These are phyloP conservation scores for Leucaena leucocephala DNA, from an alignment of 306 rosid genomes.

Conservation along the genomic window DNA sequence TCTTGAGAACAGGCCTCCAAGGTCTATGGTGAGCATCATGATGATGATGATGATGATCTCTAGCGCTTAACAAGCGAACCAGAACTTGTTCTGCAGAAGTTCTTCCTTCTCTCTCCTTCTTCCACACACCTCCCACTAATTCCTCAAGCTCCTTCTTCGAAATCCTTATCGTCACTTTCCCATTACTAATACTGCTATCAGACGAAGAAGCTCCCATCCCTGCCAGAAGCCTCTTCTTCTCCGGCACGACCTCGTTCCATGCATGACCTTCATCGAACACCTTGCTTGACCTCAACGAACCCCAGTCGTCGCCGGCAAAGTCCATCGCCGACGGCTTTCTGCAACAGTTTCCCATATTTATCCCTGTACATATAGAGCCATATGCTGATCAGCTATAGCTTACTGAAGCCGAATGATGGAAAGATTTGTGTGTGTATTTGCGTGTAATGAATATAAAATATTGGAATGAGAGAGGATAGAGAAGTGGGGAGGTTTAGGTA, in stretches of 20 bases:
- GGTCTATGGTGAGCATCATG: slow-evolving; percentile 15
- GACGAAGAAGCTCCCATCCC: slow-evolving; percentile 25
- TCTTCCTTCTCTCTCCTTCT: slow-evolving; percentile 10
- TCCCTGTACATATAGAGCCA: too few relatives aligned
- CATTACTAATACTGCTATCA: slow-evolving; percentile 37
- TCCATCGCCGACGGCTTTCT: slow-evolving; percentile 33
- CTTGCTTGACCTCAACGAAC: slow-evolving; percentile 42
- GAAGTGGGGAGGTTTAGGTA: slow-evolving; percentile 38
- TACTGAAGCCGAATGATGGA: background rate
- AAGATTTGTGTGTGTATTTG: too few relatives aligned
- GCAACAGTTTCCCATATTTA: slow-evolving; percentile 69
- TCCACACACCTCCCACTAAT: slow-evolving; percentile 39
- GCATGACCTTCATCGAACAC: slow-evolving; percentile 41
- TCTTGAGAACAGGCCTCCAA: background rate
- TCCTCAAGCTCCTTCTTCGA: slow-evolving; percentile 61
- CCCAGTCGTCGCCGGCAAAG: slow-evolving; percentile 70
- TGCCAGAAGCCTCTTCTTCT: slow-evolving; percentile 44
- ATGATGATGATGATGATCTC: slow-evolving; percentile 36
- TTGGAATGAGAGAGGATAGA: slow-evolving; percentile 40
- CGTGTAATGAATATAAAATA: too few relatives aligned
- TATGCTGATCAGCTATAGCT: background rate
- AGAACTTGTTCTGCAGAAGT: slow-evolving; percentile 55
- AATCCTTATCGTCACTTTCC: slow-evolving; percentile 68
- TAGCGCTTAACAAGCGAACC: slow-evolving; percentile 35
- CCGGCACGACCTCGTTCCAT: background rate